Evolutionary conservation across 2,329 filamentous ascomycete genomes (phyloP).

Genomic region (Aspergillus nomiae): DNA sequence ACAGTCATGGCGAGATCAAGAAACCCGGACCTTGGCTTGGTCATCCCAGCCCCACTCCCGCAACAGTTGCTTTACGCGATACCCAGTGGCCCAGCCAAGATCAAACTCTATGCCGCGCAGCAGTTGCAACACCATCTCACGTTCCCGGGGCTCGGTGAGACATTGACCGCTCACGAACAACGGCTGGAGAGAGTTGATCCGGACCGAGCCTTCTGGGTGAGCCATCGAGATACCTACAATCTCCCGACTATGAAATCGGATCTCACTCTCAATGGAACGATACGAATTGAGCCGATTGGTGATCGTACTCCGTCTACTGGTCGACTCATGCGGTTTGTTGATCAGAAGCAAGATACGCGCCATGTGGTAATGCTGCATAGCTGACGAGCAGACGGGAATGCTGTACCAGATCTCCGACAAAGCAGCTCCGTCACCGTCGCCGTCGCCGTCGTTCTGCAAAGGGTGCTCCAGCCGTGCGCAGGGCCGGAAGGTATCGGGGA

Average conservation of each 20-base stretch:
- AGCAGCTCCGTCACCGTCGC: slow-evolving; percentile 36
- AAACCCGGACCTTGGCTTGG: slow-evolving; percentile 6
- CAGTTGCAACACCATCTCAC: slow-evolving; percentile 57
- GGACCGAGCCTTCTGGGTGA: slow-evolving; percentile 59
- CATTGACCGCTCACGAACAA: slow-evolving; percentile 66
- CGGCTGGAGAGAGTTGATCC: slow-evolving; percentile 63
- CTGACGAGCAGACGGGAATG: slow-evolving; percentile 65
- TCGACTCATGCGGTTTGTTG: slow-evolving; percentile 45
- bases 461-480: slow-evolving; percentile 51
- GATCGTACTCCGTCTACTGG: slow-evolving; percentile 54
- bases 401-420: slow-evolving; percentile 66
- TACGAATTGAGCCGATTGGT: slow-evolving; percentile 59
- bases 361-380: slow-evolving; percentile 54
- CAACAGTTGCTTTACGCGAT: slow-evolving; percentile 58
- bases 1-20: slow-evolving; percentile 7
- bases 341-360: slow-evolving; percentile 45
- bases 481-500: slow-evolving; percentile 62
- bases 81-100: slow-evolving; percentile 65
- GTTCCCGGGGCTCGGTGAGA: slow-evolving; percentile 56
- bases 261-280: slow-evolving; percentile 58
- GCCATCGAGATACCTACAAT: slow-evolving; percentile 63
- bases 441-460: slow-evolving; percentile 25
- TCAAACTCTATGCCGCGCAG: slow-evolving; percentile 63
- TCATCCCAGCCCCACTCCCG: slow-evolving; percentile 43
- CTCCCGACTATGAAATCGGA: slow-evolving; percentile 60